Conservation (phyloP, 2,329 filamentous ascomycete species). For the Elsinoe australis region DNA sequence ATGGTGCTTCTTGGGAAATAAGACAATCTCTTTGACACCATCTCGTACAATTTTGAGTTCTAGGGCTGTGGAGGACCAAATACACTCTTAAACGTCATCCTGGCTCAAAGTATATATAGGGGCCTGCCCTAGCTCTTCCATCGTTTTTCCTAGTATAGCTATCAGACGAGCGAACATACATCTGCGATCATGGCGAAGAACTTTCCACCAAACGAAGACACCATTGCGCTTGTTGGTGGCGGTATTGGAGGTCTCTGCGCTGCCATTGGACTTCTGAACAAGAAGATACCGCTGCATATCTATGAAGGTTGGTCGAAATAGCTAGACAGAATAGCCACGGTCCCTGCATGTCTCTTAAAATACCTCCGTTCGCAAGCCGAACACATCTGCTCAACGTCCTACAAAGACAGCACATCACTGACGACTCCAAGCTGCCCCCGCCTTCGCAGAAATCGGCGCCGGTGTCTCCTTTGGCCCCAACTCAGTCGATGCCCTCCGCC, state of each 20-base stretch:
- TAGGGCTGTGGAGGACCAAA: too few species aligned
- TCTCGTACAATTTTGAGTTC: too few species aligned
- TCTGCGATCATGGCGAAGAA: not conserved
- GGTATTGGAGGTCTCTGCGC: constrained; percentile 51
- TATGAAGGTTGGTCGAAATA: constrained; percentile 23
- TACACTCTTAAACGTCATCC: constrained; percentile 7
- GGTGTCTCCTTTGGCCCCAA: constrained; percentile 51
- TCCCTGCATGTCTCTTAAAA: too few species aligned
- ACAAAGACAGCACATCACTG: not conserved
- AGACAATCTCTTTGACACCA: too few species aligned
- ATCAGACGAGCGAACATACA: too few species aligned
- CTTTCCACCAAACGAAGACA: constrained; percentile 23
- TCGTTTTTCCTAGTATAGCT: too few species aligned
- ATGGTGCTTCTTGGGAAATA: too few species aligned
- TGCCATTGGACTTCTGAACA: constrained; percentile 44
- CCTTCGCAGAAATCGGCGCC: constrained; percentile 50
- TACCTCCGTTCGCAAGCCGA: too few species aligned
- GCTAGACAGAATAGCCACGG: not conserved
- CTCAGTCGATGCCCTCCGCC: constrained; percentile 45
- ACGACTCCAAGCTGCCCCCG: constrained; percentile 35
- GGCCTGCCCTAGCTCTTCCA: not conserved
- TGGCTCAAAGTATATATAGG: not conserved
- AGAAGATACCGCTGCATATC: constrained; percentile 30
- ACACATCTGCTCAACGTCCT: too few species aligned
- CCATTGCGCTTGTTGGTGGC: constrained; percentile 50